Conservation (phyloP, 495 filamentous ascomycete genomes). For the Hamigera avellanea region DNA sequence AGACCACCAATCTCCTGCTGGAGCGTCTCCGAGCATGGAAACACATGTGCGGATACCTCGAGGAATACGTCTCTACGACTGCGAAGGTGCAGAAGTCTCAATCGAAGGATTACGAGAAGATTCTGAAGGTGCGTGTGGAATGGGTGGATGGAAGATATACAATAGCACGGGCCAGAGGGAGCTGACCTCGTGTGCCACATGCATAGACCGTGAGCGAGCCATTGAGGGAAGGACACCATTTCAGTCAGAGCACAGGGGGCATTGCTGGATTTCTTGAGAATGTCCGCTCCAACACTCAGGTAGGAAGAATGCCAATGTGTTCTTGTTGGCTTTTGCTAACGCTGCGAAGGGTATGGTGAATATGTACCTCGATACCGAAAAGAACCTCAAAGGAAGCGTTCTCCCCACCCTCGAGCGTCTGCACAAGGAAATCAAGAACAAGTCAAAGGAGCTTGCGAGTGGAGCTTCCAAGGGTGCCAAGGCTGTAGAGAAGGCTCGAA, state of each 20-base stretch:
- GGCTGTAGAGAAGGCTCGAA: conserved; percentile 80
- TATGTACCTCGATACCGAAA: conserved; percentile 78
- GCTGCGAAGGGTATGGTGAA: conserved; percentile 57
- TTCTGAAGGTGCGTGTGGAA: conserved; percentile 56
- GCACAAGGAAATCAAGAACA: conserved; percentile 92
- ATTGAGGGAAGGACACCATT: conserved; percentile 78
- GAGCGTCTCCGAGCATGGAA: conserved; percentile 92
- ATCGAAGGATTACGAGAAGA: conserved; percentile 90
- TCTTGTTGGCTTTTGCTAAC: too few species aligned
- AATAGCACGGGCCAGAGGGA: too few species aligned
- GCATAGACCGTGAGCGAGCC: conserved; percentile 77
- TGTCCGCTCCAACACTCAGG: conserved; percentile 81
- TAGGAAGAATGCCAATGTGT: conserved; percentile 16
- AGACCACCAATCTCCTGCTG: conserved; percentile 67
- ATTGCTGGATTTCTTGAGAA: conserved; percentile 86
- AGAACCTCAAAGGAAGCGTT: conserved; percentile 69
- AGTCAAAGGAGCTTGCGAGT: conserved; percentile 72
- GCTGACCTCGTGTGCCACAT: too few species aligned
- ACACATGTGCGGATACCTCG: conserved; percentile 79
- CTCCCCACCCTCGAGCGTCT: conserved; percentile 81
- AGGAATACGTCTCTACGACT: conserved; percentile 73
- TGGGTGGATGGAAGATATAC: too few species aligned
- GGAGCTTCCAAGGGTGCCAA: conserved; percentile 84
- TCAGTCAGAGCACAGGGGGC: conserved; percentile 75
- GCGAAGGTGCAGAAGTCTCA: conserved; percentile 77